Conservation (phyloP, 192 early-diverging fungal genomes). For the Gryganskiella cystojenkinii region DNA sequence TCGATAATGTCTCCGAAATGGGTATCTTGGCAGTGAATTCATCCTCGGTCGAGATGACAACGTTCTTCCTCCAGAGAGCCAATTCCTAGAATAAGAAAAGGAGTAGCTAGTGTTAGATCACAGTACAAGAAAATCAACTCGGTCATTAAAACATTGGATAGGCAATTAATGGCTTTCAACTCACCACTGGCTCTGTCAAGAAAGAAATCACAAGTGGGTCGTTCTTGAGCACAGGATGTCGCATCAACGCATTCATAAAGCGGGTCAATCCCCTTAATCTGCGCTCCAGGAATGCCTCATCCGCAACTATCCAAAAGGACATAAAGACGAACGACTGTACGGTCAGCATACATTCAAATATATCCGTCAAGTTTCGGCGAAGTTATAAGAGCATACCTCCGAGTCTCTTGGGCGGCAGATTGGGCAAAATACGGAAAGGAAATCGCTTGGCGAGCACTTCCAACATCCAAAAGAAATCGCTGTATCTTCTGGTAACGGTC, state of each 20-base stretch:
- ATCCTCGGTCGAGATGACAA: constrained; percentile 67
- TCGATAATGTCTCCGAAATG: constrained; percentile 43
- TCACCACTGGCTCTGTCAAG: constrained; percentile 73
- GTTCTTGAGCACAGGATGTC: constrained; percentile 76
- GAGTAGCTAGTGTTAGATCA: neutral
- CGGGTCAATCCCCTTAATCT: constrained; percentile 75
- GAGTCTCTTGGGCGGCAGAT: constrained; percentile 90
- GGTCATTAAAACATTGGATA: neutral
- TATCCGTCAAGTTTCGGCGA: no score
- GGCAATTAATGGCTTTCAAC: neutral
- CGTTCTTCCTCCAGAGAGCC: constrained; percentile 65
- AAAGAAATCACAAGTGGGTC: constrained; percentile 73
- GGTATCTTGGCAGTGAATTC: constrained; percentile 52
- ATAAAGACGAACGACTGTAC: no score
- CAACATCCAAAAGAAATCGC: constrained; percentile 91
- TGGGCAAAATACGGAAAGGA: constrained; percentile 83
- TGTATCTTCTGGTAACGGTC: constrained; percentile 84
- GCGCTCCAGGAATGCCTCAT: constrained; percentile 76
- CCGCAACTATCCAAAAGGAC: constrained; percentile 47
- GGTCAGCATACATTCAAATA: constrained; percentile 1
- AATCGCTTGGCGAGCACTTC: constrained; percentile 83
- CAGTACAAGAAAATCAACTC: neutral
- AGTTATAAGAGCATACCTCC: no score
- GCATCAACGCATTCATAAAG: constrained; percentile 79
- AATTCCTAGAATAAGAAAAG: constrained; percentile 59